Conservation (phyloP, 208 protist species). For the Acanthamoeba castellanii region DNA sequence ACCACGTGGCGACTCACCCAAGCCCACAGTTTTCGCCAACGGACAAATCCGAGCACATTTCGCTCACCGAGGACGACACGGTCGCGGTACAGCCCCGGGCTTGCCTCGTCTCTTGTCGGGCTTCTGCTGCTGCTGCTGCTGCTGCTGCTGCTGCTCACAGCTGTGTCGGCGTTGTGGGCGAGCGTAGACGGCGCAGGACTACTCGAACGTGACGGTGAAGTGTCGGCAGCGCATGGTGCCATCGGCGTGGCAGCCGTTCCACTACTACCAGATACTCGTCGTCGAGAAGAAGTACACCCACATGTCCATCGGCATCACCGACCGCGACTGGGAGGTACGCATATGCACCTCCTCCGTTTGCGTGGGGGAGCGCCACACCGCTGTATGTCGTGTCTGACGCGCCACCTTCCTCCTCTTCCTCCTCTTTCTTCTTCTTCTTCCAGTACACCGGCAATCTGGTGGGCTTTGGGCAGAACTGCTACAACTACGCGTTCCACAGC, state of each 20-base stretch:
- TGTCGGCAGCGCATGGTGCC: neutral
- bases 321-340: conserved; percentile 32
- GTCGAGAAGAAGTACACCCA: conserved; percentile 56
- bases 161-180: neutral
- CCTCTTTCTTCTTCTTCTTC: neutral
- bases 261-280: conserved; percentile 7
- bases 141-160: neutral
- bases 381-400: too few species aligned
- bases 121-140: neutral
- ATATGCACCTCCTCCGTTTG: neutral
- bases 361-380: too few species aligned
- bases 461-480: conserved; percentile 26
- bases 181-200: neutral
- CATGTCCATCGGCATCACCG: conserved; percentile 47
- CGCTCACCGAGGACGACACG: neutral
- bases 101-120: neutral
- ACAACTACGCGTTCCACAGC: conserved; percentile 48
- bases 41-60: neutral
- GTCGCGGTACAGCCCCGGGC: neutral
- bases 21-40: neutral
- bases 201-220: neutral
- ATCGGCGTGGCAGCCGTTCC: neutral
- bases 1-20: neutral
- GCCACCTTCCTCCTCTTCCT: neutral
- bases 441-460: conserved; percentile 38